Evolutionary conservation across 495 filamentous ascomycete species (phyloP), one percentile per base, ranked within the genome.

Genomic region (Penicillium subrubescens): DNA sequence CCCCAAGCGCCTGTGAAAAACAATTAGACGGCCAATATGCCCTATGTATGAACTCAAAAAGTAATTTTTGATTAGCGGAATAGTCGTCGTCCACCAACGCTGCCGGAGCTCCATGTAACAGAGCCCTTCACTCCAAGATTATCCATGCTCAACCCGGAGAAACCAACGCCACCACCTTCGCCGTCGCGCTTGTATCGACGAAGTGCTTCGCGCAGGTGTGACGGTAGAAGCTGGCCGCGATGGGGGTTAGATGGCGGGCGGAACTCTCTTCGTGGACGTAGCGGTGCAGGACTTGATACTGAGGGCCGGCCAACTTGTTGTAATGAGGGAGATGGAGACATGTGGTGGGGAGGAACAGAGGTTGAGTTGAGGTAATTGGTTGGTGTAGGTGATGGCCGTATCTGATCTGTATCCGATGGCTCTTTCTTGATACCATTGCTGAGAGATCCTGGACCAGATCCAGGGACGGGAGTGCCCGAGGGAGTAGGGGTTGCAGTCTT

Each of bases 181-280:
- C 81, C 76, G 69, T 89, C 82, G 51, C 84, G 84, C 73, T 89
- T 90, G 67, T 90, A 89, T 59, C 93, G 84, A 59, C 92, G 82
- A 29, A 90, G 77, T 12, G 92, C 92, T 73, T 97, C 91, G 25
- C 92, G 82, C 39, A 97, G 77, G 79, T 97, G 93, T 60, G 93
- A 88, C 0, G 93, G 92, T 29, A 91, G 83, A 48, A 97, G 73
- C 15, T 92, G 92, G 0, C 90, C 92, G 17, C 87, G 84, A 66
- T 86, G 79, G 0, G 79, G 81, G 50, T 82, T 82, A 4, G 79
- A 73, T 19, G 79, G 77, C 2, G 69, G 70, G 37, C 73, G 74
- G 64, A 78, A 73, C 52, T 71, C 68, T 2, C 66, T 67, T 53
- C 55, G 62, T 19, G 66, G 66, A 27, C 68, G 67, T 14, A 39